Evolutionary conservation across 2,329 filamentous ascomycete species (phyloP).

Genomic region (Emericellopsis atlantica): DNA sequence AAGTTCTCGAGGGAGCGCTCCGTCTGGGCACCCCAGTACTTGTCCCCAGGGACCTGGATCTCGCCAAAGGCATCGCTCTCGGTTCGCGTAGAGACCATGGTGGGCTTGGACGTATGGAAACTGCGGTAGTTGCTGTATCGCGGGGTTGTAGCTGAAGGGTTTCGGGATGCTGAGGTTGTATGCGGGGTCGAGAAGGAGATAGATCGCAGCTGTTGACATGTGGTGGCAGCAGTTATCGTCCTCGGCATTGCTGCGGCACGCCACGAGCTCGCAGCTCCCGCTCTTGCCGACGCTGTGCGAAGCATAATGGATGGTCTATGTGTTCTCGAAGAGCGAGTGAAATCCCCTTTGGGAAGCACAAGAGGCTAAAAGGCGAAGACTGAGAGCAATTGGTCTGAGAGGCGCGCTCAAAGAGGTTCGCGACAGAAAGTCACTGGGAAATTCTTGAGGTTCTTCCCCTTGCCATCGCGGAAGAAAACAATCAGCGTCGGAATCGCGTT

Average conservation of each 20-base stretch:
- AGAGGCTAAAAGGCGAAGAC: no score
- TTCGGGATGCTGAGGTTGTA: not conserved
- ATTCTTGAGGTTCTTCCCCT: no score
- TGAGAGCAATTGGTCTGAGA: no score
- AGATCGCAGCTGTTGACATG: not conserved
- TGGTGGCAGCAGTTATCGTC: not conserved
- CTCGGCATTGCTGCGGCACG: slow-evolving; percentile 1
- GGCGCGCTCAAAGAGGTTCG: no score
- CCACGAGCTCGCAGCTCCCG: slow-evolving; percentile 1
- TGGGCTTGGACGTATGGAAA: slow-evolving; percentile 31
- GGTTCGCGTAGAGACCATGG: slow-evolving; percentile 53
- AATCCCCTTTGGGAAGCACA: no score
- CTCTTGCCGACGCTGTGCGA: slow-evolving; percentile 1
- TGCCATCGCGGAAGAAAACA: no score
- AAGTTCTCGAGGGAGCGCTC: slow-evolving; percentile 96
- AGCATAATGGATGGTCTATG: not conserved
- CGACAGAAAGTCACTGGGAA: no score
- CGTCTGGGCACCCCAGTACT: slow-evolving; percentile 98
- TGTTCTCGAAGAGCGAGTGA: not conserved
- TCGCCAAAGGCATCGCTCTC: slow-evolving; percentile 98
- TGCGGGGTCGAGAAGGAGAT: not conserved
- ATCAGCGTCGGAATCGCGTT: no score
- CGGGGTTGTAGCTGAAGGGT: not conserved
- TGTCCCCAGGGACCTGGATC: slow-evolving; percentile 80
- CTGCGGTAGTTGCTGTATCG: slow-evolving; percentile 1